Base-by-base conservation (phyloP, 2,329 filamentous ascomycete genomes). In the Lizonia empirigonia region DNA sequence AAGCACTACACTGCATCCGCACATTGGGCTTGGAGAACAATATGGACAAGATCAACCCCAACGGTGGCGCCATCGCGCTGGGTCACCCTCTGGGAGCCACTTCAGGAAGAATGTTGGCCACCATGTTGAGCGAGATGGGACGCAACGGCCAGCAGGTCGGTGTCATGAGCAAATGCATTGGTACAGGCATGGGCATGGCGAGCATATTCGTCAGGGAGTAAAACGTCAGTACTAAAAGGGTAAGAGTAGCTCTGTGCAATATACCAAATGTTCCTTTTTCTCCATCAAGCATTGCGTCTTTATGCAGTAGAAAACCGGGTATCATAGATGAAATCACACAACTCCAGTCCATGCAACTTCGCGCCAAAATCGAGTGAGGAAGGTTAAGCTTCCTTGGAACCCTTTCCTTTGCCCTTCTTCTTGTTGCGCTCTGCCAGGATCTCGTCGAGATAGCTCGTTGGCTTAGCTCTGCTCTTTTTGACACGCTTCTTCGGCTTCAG, bases 31-130 rank as follows among this genome's bases (percentile, higher is more conserved):
- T 93, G 16, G 85, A 86, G 62, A 75, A 83, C 47, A 83, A 82
- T 7, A 87, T 84, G 76, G 84, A 83, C 7, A 87, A 83, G 74
- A 88, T 97, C 15, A 97, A 97, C 75, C 91, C 91, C 0, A 91
- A 95, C 64, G 93, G 93, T 54, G 92, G 93, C 24, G 93, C 92
- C 2, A 96, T 97, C 72, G 92, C 93, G n/a, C 77, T 97, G 19
- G 93, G 93, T 1, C 93, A 97, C 72, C 92, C 92, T 5, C 81
- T 97, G 1, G 92, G 93, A 37, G 92, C 91, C 24, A 97, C 92
- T 5, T 91, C 90, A 26, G 90, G 89, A 23, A 80, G 92, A 60
- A 88, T 96, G 82, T 76, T 91, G 63, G 85, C 85, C 38, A 93
- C 89, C 41, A 72, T 93, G 78, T 70, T 96, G 77, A 70, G 83